Evolutionary conservation across 257 asterid species (phyloP).

Genomic region (Solanum pennellii): DNA sequence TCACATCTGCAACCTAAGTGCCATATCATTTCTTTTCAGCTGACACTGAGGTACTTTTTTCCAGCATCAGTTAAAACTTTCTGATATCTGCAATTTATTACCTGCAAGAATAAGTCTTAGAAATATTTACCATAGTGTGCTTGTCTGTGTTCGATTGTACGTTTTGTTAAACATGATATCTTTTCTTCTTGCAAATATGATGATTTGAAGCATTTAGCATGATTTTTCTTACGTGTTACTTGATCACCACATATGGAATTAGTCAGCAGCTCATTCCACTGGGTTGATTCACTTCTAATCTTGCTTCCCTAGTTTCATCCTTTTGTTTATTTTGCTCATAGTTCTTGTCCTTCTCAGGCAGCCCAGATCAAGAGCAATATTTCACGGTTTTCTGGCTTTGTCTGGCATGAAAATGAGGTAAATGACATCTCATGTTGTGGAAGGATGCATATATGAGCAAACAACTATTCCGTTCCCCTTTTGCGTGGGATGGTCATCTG

Average conservation of each 20-base stretch:
- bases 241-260: not conserved
- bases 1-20: not conserved
- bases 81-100: not conserved
- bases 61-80: not conserved
- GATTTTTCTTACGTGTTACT: not conserved
- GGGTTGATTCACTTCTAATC: not conserved
- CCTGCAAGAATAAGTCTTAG: not conserved
- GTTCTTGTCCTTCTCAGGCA: conserved; percentile 42
- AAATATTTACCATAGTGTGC: not conserved
- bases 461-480: not conserved
- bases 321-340: not conserved
- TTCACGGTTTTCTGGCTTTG: conserved; percentile 83
- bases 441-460: not conserved
- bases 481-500: not conserved
- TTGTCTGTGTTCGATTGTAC: not conserved
- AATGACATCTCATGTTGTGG: not conserved
- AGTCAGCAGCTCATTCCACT: not conserved
- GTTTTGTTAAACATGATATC: not conserved
- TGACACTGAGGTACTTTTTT: not conserved
- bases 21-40: not conserved
- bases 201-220: not conserved
- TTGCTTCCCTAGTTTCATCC: not conserved
- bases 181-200: not conserved
- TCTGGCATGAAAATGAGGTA: conserved; percentile 89
- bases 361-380: conserved; percentile 67